Percentiles rank a stretch among this genome's conserved stretches.
Conservation (phyloP, 2,329 filamentous ascomycete species). For the Aspergillus persii region DNA sequence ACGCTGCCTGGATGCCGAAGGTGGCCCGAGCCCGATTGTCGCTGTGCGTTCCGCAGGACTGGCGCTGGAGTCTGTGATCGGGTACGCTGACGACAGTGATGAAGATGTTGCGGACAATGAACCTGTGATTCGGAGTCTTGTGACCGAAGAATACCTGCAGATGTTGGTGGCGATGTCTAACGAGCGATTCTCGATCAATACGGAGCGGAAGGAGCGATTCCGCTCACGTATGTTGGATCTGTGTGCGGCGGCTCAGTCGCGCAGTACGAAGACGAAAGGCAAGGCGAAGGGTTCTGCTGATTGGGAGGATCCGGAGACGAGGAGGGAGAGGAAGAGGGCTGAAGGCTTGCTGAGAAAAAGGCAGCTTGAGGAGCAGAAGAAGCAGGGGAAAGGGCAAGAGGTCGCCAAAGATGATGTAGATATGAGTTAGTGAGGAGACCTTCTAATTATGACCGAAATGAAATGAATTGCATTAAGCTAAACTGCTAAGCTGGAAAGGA, state of each 20-base stretch:
- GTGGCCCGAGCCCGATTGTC: constrained; percentile 66
- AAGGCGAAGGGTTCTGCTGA: constrained; percentile 20
- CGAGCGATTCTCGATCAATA: constrained; percentile 50
- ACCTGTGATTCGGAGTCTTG: constrained; percentile 52
- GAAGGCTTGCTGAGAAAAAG: constrained; percentile 41
- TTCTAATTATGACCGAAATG: not conserved
- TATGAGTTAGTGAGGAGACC: constrained; percentile 2
- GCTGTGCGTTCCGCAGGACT: constrained; percentile 82
- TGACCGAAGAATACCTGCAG: constrained; percentile 65
- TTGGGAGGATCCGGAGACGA: constrained; percentile 40
- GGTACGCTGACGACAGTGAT: constrained; percentile 43
- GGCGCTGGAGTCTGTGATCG: constrained; percentile 77
- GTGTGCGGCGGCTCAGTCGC: constrained; percentile 12
- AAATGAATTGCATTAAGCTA: not conserved
- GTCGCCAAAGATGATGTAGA: not conserved
- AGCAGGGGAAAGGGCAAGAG: not conserved
- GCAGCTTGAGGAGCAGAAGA: constrained; percentile 16
- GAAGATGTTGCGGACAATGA: constrained; percentile 30
- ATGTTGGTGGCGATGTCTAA: constrained; percentile 70
- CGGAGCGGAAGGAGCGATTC: constrained; percentile 41
- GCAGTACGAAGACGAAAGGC: constrained; percentile 16
- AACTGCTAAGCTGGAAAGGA: not conserved
- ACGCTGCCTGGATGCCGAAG: constrained; percentile 48
- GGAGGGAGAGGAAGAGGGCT: constrained; percentile 40
- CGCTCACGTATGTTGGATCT: constrained; percentile 27